Evolutionary conservation across 495 filamentous ascomycete genomes (phyloP).

Genomic region (Viridothelium virens): DNA sequence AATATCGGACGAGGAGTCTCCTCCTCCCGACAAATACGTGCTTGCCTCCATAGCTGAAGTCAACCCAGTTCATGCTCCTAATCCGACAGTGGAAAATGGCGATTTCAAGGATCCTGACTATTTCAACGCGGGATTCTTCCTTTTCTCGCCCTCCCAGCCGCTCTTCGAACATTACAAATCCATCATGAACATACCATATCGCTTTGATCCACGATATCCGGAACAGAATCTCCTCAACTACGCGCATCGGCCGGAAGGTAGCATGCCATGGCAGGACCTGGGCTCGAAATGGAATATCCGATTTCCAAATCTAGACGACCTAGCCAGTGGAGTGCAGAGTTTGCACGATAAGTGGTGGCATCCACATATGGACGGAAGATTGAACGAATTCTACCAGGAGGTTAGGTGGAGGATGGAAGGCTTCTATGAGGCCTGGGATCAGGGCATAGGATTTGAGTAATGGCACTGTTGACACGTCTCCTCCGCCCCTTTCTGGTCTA

Average conservation of each 20-base stretch:
- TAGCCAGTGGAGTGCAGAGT: constrained; percentile 30
- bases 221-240: constrained; percentile 28
- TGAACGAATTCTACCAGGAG: constrained; percentile 30
- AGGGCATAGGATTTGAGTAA: not conserved
- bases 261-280: constrained; percentile 39
- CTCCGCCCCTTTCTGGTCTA: too few relatives aligned
- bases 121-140: constrained; percentile 27
- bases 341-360: constrained; percentile 42
- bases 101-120: constrained; percentile 17
- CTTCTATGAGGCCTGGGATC: constrained; percentile 16
- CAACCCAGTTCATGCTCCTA: constrained; percentile 14
- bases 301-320: constrained; percentile 35
- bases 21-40: constrained; percentile 17
- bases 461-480: too few relatives aligned
- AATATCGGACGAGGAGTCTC: constrained; percentile 11
- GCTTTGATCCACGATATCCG: constrained; percentile 20
- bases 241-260: constrained; percentile 26
- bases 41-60: constrained; percentile 20
- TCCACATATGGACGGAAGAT: constrained; percentile 12
- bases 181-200: constrained; percentile 19
- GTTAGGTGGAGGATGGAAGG: constrained; percentile 21
- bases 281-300: constrained; percentile 36
- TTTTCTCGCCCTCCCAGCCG: constrained; percentile 16
- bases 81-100: constrained; percentile 12
- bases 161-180: constrained; percentile 23